Conservation (phyloP, 176 grass and related monocot species). For the Oryza meridionalis region DNA sequence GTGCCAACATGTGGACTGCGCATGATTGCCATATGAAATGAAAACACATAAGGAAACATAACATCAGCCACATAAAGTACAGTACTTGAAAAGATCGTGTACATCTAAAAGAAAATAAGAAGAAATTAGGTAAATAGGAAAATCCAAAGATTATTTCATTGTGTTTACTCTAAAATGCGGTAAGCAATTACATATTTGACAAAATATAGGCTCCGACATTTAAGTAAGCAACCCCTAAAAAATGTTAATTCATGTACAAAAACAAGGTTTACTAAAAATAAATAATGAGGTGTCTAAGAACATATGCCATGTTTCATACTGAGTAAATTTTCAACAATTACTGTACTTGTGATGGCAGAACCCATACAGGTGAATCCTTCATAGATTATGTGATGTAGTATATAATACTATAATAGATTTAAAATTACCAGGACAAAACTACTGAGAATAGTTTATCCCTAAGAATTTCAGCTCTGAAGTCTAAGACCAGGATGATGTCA, state of each 20-base stretch:
- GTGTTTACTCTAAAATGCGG: not conserved
- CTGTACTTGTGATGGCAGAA: not conserved
- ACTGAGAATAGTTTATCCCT: not conserved
- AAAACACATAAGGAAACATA: not conserved
- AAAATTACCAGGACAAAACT: not conserved
- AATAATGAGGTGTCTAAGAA: not conserved
- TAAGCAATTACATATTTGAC: not conserved
- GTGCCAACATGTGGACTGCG: not conserved
- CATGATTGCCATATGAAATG: not conserved
- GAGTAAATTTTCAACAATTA: not conserved
- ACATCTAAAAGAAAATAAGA: not conserved
- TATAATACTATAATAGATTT: not conserved
- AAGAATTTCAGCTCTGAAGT: not conserved
- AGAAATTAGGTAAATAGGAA: not conserved
- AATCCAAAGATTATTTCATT: not conserved
- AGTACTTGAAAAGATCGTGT: not conserved
- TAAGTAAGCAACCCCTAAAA: not conserved
- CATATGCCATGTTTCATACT: not conserved
- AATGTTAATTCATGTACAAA: not conserved
- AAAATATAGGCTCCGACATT: not conserved
- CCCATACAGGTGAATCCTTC: not conserved
- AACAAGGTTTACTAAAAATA: not conserved
- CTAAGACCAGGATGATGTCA: too few relatives aligned
- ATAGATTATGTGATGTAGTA: not conserved
- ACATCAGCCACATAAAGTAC: not conserved